Conservation (phyloP, 768 basidiomycete species). For the Phaffia tasmanica region DNA sequence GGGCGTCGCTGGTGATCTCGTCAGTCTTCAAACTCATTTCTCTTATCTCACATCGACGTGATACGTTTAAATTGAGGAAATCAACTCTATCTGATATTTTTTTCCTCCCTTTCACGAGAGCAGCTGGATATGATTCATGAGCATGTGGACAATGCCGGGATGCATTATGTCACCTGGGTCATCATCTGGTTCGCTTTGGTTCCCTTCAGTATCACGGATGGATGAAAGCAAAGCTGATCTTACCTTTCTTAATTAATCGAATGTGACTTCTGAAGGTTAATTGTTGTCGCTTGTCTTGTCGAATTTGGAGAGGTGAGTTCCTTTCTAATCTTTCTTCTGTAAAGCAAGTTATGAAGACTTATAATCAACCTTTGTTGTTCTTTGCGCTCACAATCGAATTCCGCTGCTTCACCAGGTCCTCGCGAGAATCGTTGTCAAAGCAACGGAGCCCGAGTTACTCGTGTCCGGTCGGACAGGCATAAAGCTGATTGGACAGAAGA, state of each 20-base stretch:
- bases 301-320: conserved; percentile 48
- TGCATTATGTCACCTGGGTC: conserved; percentile 49
- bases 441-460: conserved; percentile 29
- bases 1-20: conserved; percentile 75
- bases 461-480: no score
- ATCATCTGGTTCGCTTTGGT: conserved; percentile 51
- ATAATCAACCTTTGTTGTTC: neutral
- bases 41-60: neutral
- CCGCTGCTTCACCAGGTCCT: conserved; percentile 62
- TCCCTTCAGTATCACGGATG: neutral
- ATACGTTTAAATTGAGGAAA: neutral
- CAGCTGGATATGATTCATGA: conserved; percentile 87
- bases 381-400: neutral
- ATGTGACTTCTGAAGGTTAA: conserved; percentile 70
- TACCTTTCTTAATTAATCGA: neutral
- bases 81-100: neutral
- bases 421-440: conserved; percentile 62
- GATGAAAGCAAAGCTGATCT: neutral
- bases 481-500: no score
- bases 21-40: conserved; percentile 41
- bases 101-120: conserved; percentile 30
- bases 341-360: neutral
- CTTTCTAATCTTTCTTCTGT: neutral
- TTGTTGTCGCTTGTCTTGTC: conserved; percentile 71
- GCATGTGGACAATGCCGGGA: conserved; percentile 62